Conservation (phyloP, 305 asterid species). For the Fraxinus ornus region DNA sequence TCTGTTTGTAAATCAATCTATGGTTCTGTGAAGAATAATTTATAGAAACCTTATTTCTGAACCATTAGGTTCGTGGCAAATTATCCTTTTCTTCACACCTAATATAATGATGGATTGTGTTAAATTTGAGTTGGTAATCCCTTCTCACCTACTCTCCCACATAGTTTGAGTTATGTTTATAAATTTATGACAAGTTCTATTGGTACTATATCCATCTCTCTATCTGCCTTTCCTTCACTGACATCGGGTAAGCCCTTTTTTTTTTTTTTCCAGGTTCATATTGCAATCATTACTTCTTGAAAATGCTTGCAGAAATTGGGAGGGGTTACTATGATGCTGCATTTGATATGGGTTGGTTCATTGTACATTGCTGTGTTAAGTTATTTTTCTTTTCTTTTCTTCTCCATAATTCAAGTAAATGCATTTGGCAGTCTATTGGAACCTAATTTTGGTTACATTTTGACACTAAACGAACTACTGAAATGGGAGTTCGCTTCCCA, state of each 20-base stretch:
- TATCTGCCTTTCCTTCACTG: background rate
- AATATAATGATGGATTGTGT: background rate
- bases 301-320: constrained; percentile 85
- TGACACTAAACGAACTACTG: background rate
- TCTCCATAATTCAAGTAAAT: background rate
- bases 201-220: background rate
- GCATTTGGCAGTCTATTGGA: background rate
- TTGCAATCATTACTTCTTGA: constrained; percentile 87
- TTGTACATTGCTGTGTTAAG: background rate
- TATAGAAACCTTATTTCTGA: background rate
- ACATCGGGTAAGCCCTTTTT: constrained; percentile 9
- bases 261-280: constrained; percentile 46
- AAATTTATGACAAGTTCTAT: background rate
- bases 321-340: constrained; percentile 81
- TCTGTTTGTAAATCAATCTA: background rate
- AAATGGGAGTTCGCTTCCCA: background rate
- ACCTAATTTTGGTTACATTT: background rate
- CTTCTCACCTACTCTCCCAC: background rate
- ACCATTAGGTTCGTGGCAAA: background rate
- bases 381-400: constrained; percentile 2
- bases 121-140: background rate
- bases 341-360: constrained; percentile 60
- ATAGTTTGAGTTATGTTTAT: background rate
- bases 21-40: background rate
- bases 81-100: background rate